Evolutionary conservation across 257 asterid species (phyloP).

Genomic region (Nicotiana attenuata): DNA sequence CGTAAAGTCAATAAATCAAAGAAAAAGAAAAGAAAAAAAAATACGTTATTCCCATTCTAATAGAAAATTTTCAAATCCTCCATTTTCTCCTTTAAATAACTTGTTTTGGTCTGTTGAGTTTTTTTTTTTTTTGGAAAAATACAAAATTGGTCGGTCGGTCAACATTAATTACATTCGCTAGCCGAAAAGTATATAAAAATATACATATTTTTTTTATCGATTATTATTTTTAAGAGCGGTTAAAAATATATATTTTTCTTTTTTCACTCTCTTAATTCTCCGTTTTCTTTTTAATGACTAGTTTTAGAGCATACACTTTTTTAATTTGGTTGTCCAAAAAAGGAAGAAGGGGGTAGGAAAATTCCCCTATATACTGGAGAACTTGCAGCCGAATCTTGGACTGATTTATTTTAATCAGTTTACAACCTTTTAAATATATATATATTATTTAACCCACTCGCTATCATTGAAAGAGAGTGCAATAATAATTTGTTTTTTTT

Average conservation of each 20-base stretch:
- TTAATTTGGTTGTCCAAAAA: not conserved
- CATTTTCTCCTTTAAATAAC: too few relatives aligned
- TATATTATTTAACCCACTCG: not conserved
- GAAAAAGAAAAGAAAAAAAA: too few relatives aligned
- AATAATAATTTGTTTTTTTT: not conserved
- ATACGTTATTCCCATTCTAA: not conserved
- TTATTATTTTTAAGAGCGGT: too few relatives aligned
- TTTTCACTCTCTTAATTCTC: too few relatives aligned
- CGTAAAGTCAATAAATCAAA: not conserved
- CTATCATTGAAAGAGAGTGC: not conserved
- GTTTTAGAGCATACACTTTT: too few relatives aligned
- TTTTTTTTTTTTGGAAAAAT: too few relatives aligned
- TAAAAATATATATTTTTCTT: too few relatives aligned
- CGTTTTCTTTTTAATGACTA: too few relatives aligned
- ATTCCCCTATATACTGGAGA: not conserved
- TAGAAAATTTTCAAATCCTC: not conserved
- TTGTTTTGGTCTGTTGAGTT: too few relatives aligned
- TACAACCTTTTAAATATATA: not conserved
- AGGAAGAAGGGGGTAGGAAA: not conserved
- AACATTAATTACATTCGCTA: too few relatives aligned
- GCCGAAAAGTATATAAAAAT: too few relatives aligned
- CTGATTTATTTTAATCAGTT: not conserved
- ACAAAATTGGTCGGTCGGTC: fast-evolving
- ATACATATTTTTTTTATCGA: too few relatives aligned
- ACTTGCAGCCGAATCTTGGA: not conserved